These are phyloP conservation scores for Butyriboletus loyo DNA, from an alignment of 768 basidiomycete genomes.

Conservation along the genomic window DNA sequence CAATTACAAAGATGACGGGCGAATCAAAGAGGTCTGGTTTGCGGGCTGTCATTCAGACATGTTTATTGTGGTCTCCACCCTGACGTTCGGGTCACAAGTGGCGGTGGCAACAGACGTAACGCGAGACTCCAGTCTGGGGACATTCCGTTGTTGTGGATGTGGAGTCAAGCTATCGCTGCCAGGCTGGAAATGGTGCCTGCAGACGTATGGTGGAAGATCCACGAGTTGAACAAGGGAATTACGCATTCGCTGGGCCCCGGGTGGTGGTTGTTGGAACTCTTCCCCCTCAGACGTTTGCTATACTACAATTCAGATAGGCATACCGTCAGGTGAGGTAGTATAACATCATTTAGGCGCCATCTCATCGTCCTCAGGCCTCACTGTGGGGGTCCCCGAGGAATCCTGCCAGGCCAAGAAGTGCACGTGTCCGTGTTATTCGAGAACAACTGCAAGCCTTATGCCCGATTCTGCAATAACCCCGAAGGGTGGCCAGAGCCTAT, in stretches of 20 bases:
- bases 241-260: conserved; percentile 9
- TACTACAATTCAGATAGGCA: conserved; percentile 27
- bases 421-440: conserved; percentile 32
- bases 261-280: conserved; percentile 27
- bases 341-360: neutral
- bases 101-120: conserved; percentile 29
- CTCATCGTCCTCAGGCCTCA: conserved; percentile 25
- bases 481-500: conserved; percentile 26
- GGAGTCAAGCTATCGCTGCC: conserved; percentile 27
- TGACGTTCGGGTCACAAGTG: conserved; percentile 14
- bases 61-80: conserved; percentile 12
- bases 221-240: conserved; percentile 24
- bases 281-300: conserved; percentile 25
- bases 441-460: conserved; percentile 27
- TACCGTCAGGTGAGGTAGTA: conserved; percentile 16
- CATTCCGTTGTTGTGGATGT: conserved; percentile 32
- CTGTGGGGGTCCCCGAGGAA: conserved; percentile 22
- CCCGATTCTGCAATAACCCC: conserved; percentile 19
- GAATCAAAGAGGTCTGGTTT: conserved; percentile 44
- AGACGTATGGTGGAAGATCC: conserved; percentile 28
- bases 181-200: conserved; percentile 21
- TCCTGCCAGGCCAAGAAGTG: conserved; percentile 30
- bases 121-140: conserved; percentile 28
- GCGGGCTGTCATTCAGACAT: conserved; percentile 39
- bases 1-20: conserved; percentile 9